Evolutionary conservation across 495 filamentous ascomycete genomes (phyloP).

Genomic region (Talaromyces borbonicus): DNA sequence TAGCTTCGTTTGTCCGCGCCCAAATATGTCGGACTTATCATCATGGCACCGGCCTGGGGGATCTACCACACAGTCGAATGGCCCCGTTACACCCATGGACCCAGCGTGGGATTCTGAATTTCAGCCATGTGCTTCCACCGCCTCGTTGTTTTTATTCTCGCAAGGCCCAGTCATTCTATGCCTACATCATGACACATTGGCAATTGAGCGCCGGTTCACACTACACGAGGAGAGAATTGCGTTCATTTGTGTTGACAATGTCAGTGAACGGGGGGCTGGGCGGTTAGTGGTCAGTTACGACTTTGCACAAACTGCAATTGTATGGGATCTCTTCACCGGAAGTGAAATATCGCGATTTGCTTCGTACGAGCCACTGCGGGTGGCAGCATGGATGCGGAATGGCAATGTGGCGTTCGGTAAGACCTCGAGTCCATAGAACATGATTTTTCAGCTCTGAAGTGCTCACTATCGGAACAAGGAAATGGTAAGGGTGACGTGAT

Average conservation of each 20-base stretch:
- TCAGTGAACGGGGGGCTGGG: slow-evolving; percentile 78
- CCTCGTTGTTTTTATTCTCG: slow-evolving; percentile 76
- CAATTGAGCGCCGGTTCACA: slow-evolving; percentile 79
- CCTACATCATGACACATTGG: slow-evolving; percentile 83
- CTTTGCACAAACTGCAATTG: slow-evolving; percentile 80
- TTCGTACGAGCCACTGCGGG: slow-evolving; percentile 75
- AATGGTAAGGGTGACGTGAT: slow-evolving; percentile 89
- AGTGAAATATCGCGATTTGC: slow-evolving; percentile 82
- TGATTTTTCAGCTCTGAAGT: slow-evolving; percentile 10
- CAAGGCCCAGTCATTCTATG: slow-evolving; percentile 71
- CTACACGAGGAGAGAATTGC: slow-evolving; percentile 74
- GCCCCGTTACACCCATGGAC: slow-evolving; percentile 37
- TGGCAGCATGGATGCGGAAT: slow-evolving; percentile 93
- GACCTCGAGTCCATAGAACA: no score
- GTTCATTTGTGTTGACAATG: slow-evolving; percentile 82
- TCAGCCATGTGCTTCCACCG: slow-evolving; percentile 78
- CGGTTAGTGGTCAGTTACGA: slow-evolving; percentile 90
- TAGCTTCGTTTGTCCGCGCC: neutral
- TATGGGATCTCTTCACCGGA: slow-evolving; percentile 93
- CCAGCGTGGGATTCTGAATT: slow-evolving; percentile 47
- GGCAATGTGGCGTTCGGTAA: slow-evolving; percentile 95
- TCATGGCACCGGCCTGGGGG: slow-evolving; percentile 55
- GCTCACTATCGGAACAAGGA: slow-evolving; percentile 36
- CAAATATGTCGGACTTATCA: slow-evolving; percentile 22
- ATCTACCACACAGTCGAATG: slow-evolving; percentile 40